A percentile compares a stretch with the other conserved stretches of the same genome.
Conservation (phyloP, 1,284 basidiomycete genomes). For the Naganishia albida region DNA sequence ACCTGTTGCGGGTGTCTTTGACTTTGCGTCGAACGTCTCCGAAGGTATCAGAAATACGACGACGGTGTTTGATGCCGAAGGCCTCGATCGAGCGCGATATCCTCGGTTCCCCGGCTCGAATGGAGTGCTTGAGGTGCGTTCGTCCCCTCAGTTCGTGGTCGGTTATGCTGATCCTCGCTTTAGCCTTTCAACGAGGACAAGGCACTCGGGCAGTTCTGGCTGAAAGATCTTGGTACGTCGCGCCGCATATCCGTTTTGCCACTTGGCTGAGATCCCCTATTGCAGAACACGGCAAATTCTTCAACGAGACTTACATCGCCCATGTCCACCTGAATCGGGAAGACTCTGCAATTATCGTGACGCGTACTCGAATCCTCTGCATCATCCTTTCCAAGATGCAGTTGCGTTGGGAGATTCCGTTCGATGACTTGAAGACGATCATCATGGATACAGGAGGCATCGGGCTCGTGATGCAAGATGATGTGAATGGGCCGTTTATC, state of each 20-base stretch:
- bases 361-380: conserved; percentile 73
- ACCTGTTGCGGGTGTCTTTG: conserved; percentile 94
- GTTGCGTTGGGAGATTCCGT: conserved; percentile 88
- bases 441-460: conserved; percentile 87
- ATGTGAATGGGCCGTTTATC: conserved; percentile 60
- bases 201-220: conserved; percentile 94
- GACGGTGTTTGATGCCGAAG: conserved; percentile 92
- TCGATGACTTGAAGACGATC: conserved; percentile 82
- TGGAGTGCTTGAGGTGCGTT: conserved; percentile 75
- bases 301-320: conserved; percentile 84
- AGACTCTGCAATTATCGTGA: conserved; percentile 82
- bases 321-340: conserved; percentile 81
- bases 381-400: conserved; percentile 83
- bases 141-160: not conserved
- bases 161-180: not conserved
- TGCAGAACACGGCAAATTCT: conserved; percentile 74
- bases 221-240: conserved; percentile 69
- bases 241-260: conserved; percentile 1
- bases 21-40: conserved; percentile 91
- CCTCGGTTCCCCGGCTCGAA: conserved; percentile 85
- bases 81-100: conserved; percentile 83
- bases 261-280: conserved; percentile 27
- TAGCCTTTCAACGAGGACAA: conserved; percentile 86
- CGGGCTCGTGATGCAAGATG: conserved; percentile 67
- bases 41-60: conserved; percentile 99